These are phyloP conservation scores for Kodamaea arcana DNA, from an alignment of 1,139 yeast species.

Conservation along the genomic window DNA sequence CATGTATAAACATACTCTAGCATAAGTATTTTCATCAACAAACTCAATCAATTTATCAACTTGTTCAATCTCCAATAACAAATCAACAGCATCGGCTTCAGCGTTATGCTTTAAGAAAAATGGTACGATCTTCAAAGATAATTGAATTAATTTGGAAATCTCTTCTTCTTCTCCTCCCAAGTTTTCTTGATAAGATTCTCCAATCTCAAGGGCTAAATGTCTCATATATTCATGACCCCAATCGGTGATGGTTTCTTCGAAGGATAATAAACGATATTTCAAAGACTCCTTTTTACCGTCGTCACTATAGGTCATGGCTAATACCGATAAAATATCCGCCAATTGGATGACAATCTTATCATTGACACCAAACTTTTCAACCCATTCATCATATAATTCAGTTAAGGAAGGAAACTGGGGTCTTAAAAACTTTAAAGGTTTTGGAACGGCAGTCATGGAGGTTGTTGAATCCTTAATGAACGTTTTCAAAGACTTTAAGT, in stretches of 20 bases:
- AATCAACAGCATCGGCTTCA: conserved; percentile 97
- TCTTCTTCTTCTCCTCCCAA: conserved; percentile 52
- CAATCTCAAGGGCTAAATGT: conserved; percentile 91
- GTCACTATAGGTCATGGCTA: conserved; percentile 93
- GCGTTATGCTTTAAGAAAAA: conserved; percentile 92
- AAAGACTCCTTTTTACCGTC: conserved; percentile 79
- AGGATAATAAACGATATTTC: conserved; percentile 70
- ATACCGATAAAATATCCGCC: conserved; percentile 87
- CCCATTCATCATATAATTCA: conserved; percentile 68
- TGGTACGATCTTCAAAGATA: conserved; percentile 80
- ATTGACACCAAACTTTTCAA: conserved; percentile 33
- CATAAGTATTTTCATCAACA: conserved; percentile 81
- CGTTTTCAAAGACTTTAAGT: conserved; percentile 66
- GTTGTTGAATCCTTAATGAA: conserved; percentile 90
- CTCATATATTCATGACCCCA: conserved; percentile 99
- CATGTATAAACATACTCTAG: conserved; percentile 90
- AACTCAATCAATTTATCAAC: conserved; percentile 78
- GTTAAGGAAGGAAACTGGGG: conserved; percentile 75
- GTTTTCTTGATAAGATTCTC: conserved; percentile 72
- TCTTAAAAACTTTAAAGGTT: conserved; percentile 91
- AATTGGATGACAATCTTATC: conserved; percentile 23
- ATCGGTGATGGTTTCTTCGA: conserved; percentile 60
- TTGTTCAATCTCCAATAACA: conserved; percentile 81
- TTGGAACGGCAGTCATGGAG: conserved; percentile 99
- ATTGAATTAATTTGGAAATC: conserved; percentile 48